These are phyloP conservation scores for Sporobolomyces roseus DNA, from an alignment of 768 basidiomycete species.

Conservation along the genomic window DNA sequence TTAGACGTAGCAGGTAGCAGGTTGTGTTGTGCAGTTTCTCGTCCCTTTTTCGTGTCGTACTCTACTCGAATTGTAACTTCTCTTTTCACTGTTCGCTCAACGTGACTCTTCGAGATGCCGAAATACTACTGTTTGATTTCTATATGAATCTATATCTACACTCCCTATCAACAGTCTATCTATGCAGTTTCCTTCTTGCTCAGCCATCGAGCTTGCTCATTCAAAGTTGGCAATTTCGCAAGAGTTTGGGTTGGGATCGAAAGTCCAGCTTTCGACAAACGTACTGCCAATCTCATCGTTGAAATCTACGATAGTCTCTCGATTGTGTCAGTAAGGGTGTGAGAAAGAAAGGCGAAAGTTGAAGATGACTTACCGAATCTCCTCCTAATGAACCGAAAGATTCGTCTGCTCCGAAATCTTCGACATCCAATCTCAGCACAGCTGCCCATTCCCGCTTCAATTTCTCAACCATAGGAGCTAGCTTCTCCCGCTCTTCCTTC, in stretches of 20 bases:
- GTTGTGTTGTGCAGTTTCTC: not conserved
- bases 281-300: slow-evolving; percentile 33
- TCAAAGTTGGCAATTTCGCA: slow-evolving; percentile 23
- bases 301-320: slow-evolving; percentile 15
- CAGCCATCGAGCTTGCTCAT: slow-evolving; percentile 13
- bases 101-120: too few relatives aligned
- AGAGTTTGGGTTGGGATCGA: slow-evolving; percentile 25
- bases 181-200: not conserved
- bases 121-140: too few relatives aligned
- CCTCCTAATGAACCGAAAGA: slow-evolving; percentile 32
- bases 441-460: slow-evolving; percentile 20
- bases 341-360: not conserved
- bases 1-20: not conserved
- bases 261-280: slow-evolving; percentile 15
- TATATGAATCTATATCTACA: too few relatives aligned
- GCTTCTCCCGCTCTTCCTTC: not conserved
- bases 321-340: not conserved
- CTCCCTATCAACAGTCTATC: too few relatives aligned
- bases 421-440: slow-evolving; percentile 14
- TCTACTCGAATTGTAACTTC: too few relatives aligned
- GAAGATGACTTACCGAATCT: slow-evolving; percentile 29
- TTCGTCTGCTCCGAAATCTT: slow-evolving; percentile 15
- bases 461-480: not conserved
- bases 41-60: too few relatives aligned
- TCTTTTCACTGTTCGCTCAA: too few relatives aligned